Evolutionary conservation across 116 monocot species (phyloP), one percentile per base, ranked within the genome.

Genomic region (Posidonia oceanica): DNA sequence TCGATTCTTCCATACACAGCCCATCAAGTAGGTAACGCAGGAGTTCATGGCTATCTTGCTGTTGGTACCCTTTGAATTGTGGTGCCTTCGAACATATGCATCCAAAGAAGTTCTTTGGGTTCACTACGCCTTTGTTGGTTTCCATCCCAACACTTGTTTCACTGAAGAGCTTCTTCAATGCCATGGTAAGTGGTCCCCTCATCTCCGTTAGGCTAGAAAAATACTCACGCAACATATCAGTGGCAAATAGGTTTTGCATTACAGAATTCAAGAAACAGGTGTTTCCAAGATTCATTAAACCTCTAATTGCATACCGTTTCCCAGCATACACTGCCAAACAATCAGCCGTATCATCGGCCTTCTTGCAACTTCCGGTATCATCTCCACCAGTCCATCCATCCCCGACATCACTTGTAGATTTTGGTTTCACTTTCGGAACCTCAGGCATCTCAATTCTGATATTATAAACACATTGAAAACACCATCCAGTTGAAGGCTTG

Each of bases 191-290:
- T 17, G 86, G 84, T 16, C 95, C 95, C 7, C 39, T 1, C 36
- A 79, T 67, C 59, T 63, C 68, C 3, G 75, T 76, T 67, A 84
- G 75, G 22, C 55, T 70, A 7, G 70, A 63, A 38, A 95, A 80
- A 72, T 72, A 72, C 1, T 80, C 81, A 64, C 95, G 72, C 60
- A 95, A 64, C 73, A 64, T 75, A 64, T 76, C 83, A 40, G 84
- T 72, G 3, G 81, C 75, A 38, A 95, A 83, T 2, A 96, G 72
- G 69, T 91, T 91, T 71, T 96, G 95, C 75, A 91, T 64, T 5
- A 96, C 77, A 3, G 91, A 84, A 73, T 89, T 96, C 64, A 96
- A 84, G 78, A 91, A 96, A 55, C 95, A 96, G 39, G 95, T 96
- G 74, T 96, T 91, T 38, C 95, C 95, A 23, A 91, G 81, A 69